Conservation (phyloP, 2,329 filamentous ascomycete species). For the Helminthosporium solani region DNA sequence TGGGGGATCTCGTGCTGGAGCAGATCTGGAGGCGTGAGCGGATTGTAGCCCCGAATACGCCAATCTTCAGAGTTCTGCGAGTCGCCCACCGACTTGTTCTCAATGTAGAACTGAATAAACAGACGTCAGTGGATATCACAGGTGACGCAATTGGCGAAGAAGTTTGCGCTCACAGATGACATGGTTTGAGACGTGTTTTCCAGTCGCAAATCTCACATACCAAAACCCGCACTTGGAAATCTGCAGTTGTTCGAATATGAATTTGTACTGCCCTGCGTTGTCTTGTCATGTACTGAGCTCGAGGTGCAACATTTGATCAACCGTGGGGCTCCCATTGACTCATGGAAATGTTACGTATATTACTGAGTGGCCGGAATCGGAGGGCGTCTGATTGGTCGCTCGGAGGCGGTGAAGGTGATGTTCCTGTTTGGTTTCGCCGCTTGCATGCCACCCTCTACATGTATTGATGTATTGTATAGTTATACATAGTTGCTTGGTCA, state of each 20-base stretch:
- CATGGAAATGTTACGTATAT: slow-evolving; percentile 7
- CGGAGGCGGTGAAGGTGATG: slow-evolving; percentile 11
- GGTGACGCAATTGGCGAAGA: slow-evolving; percentile 12
- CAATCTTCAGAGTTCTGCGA: slow-evolving; percentile 52
- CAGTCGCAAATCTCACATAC: too few species aligned
- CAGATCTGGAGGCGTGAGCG: slow-evolving; percentile 86
- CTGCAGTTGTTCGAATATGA: too few species aligned
- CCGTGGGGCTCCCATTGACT: slow-evolving; percentile 10
- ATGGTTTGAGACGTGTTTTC: slow-evolving; percentile 13
- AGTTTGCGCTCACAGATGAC: slow-evolving; percentile 25
- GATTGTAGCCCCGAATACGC: slow-evolving; percentile 79
- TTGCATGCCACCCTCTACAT: slow-evolving; percentile 2
- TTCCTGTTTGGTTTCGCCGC: slow-evolving; percentile 7
- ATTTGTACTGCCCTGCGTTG: too few species aligned
- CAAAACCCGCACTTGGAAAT: too few species aligned
- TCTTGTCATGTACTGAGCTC: too few species aligned
- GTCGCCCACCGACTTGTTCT: slow-evolving; percentile 53
- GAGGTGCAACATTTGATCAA: too few species aligned
- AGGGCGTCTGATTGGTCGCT: slow-evolving; percentile 26
- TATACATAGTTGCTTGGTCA: too few species aligned
- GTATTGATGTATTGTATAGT: too few species aligned
- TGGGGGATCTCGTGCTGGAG: slow-evolving; percentile 88
- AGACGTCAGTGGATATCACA: slow-evolving; percentile 19
- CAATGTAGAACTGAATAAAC: slow-evolving; percentile 50
- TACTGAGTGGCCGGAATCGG: slow-evolving; percentile 25